Base-by-base conservation (phyloP, 352 stramenopile species). In the Phytophthora palmivora region DNA sequence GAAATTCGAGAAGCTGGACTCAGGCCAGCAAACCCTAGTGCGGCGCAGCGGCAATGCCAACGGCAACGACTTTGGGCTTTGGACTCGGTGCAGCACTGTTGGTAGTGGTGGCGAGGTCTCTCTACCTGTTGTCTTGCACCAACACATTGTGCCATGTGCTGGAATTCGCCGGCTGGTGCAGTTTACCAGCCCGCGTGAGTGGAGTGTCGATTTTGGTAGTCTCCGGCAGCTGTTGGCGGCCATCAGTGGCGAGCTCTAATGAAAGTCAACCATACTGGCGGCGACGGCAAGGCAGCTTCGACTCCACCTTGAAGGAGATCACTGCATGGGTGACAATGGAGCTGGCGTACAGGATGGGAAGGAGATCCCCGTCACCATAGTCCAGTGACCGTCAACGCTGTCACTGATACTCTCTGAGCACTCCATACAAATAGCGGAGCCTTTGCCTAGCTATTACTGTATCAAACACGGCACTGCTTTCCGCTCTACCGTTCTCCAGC, bases 131-230 rank as follows among this genome's bases (percentile, higher is more conserved):
- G 14, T 15, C 46, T 43, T 28, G 36, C 58, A 61, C 47, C 22
- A 43, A 62, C 57, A 70, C 32, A 52, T 44, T 42, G 41, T 41
- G 3, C 47, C 62, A 66, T 62, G 63, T 65, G 48, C 55, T 61
- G n/a, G 33, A 14, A 16, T 16, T 14, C 43, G 44, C 63, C 63
- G 58, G 30, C 51, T 68, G 63, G 28, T 48, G 33, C 38, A 56
- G 64, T 68, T 68, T 68, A 68, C 63, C 51, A 68, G 47, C n/a
- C 8, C 24, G 15, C 15, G 38, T 24, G 14, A 58, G 37, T 43
- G 30, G 41, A 65, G 45, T 60, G 58, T 60, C 52, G 52, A 66
- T 73, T 73, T 73, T 73, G 65, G 46, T 73, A 70, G 58, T 73
- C 22, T 70, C 41, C 12, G 44, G 43, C 58, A 64, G 65, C 65